Evolutionary conservation across 257 asterid genomes (phyloP).

Genomic region (Plantago elongata): DNA sequence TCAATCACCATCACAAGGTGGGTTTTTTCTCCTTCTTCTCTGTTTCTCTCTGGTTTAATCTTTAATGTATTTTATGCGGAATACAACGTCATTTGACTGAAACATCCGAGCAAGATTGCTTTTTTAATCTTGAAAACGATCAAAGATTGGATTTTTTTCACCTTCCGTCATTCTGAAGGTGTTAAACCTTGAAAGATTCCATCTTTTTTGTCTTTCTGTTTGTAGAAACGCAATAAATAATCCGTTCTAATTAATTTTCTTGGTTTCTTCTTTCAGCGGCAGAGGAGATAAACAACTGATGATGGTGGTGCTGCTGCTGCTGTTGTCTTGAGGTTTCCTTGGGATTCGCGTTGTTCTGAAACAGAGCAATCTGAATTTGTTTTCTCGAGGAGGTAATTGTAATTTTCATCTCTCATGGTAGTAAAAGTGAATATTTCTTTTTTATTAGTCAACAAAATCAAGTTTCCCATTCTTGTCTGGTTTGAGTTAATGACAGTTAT

Average conservation of each 20-base stretch:
- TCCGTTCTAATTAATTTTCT: background rate
- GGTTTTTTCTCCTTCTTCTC: background rate
- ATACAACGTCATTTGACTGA: background rate
- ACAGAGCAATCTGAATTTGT: constrained; percentile 16
- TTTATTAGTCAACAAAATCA: constrained; percentile 10
- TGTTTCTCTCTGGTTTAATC: too few relatives aligned
- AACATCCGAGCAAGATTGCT: background rate
- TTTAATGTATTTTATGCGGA: background rate
- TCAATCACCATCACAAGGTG: too few relatives aligned
- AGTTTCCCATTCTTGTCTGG: background rate
- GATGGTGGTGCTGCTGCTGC: too few relatives aligned
- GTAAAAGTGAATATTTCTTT: constrained; percentile 18
- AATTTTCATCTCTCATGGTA: background rate
- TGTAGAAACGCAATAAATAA: background rate
- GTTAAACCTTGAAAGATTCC: background rate
- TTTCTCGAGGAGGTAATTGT: constrained; percentile 31
- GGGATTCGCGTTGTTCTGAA: constrained; percentile 20
- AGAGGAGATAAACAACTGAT: constrained; percentile 7
- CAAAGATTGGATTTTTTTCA: constrained; percentile 17
- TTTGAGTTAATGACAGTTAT: background rate
- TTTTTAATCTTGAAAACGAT: background rate
- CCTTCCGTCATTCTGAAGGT: background rate
- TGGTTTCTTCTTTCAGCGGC: constrained; percentile 18
- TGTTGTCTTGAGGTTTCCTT: constrained; percentile 17
- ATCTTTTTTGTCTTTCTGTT: constrained; percentile 4